Base-by-base conservation (phyloP, 108 stramenopile genomes). In the Asterionellopsis glacialis region DNA sequence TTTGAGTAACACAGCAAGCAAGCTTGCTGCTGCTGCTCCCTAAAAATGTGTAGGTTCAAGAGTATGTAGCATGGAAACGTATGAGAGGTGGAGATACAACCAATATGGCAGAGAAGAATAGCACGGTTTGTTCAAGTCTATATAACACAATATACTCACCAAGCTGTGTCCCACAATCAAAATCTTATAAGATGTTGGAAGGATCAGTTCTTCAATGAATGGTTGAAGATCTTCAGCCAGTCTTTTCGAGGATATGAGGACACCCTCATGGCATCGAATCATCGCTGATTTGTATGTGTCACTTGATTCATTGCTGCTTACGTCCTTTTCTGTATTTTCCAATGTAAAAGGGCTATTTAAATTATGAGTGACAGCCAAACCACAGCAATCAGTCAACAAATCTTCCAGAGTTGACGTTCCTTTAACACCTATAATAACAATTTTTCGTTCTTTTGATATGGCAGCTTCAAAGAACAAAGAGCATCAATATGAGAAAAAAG, bases 341-440 rank as follows among this genome's bases (percentile, higher is more conserved):
- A 33, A 7, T 33, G 33, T 39, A 55, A 67, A 72, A 6, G 76
- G 67, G 15, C 10, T 58, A 28, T 24, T 24, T 33, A 80, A 61
- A 13, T 65, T 41, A 43, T 65, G 33, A 24, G 45, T 41, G 6
- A 75, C 67, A 9, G 76, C 64, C n/a, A 50, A 38, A 11, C 66
- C 74, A 42, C 76, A 74, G 27, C 55, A 58, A 58, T 84, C 77
- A 0, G 79, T 80, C 39, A 84, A 33, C 45, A 84, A 27, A 64
- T 84, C 83, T 60, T 69, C 76, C 28, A 84, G 53, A 48, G 45
- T 69, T 0, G 70, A 73, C 0, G 83, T 79, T 24, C 83, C 83
- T 61, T 81, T 81, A 42, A 81, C 61, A 27, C 77, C 80, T 52
- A 84, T 76, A 23, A 81, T 21, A 11, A 74, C 77, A 9, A 48